Base-by-base conservation (phyloP, 108 stramenopile genomes). In the Nitzschia sp. region DNA sequence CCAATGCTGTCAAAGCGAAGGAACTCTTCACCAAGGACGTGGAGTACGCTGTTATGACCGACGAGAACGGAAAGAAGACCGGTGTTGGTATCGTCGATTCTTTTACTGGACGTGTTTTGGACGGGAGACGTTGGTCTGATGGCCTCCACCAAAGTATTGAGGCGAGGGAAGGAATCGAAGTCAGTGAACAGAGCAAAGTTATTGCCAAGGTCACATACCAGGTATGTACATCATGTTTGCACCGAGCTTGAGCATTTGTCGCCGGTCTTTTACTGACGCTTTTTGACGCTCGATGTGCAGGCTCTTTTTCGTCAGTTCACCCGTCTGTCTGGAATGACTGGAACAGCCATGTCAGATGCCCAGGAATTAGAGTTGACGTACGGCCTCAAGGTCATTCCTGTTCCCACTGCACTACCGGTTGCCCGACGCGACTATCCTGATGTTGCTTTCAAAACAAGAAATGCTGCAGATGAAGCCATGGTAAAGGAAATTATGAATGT, bases 201-300 rank as follows among this genome's bases (percentile, higher is more conserved):
- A 96, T 96, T 71, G 97, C 97, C 49, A 96, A 94, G 69, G 95
- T 98, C 0, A 98, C 97, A 2, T 98, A 97, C 74, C 97, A 98
- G 85, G 88, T 85, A 59, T 66, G 61, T n/a, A n/a, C n/a, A n/a
- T n/a, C n/a, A n/a, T n/a, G n/a, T n/a, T n/a, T n/a, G n/a, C n/a
- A n/a, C n/a, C n/a, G n/a, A n/a, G n/a, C n/a, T n/a, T n/a, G n/a
- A n/a, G n/a, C n/a, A n/a, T n/a, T n/a, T n/a, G n/a, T n/a, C n/a
- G n/a, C n/a, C n/a, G n/a, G n/a, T n/a, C n/a, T n/a, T n/a, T n/a
- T n/a, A n/a, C n/a, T n/a, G n/a, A n/a, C n/a, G n/a, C n/a, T n/a
- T n/a, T 53, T 19, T 53, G 51, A 36, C 38, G 46, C 11, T 38
- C 31, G 2, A 18, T 1, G 46, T 64, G 1, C 54, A 86, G 84